Evolutionary conservation across 2,329 filamentous ascomycete species (phyloP).

Genomic region (Paracorniculantispora psalliotae): DNA sequence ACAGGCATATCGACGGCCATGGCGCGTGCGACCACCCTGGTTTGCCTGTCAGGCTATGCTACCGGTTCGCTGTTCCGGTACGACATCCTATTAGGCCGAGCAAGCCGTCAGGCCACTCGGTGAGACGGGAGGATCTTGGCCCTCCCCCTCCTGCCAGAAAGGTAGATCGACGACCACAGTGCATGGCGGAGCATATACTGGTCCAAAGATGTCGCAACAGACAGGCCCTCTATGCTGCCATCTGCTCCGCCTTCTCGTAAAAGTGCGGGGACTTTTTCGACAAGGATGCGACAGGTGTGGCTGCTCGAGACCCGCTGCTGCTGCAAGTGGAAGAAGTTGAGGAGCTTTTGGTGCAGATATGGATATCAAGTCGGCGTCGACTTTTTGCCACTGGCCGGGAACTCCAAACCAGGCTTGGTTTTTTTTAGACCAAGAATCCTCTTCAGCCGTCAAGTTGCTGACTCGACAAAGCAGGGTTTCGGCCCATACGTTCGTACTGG

Average conservation of each 20-base stretch:
- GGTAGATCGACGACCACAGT: conserved; percentile 8
- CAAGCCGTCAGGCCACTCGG: background rate
- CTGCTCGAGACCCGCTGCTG: background rate
- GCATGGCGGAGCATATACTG: background rate
- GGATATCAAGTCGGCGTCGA: background rate
- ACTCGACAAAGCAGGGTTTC: background rate
- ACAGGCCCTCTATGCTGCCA: background rate
- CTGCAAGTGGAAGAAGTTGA: background rate
- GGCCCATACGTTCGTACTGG: background rate
- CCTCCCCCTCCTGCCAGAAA: background rate
- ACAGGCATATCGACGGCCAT: background rate
- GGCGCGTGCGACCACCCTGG: conserved; percentile 4
- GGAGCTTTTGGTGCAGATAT: background rate
- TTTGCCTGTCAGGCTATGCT: background rate
- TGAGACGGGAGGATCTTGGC: conserved; percentile 11
- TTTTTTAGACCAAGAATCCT: background rate
- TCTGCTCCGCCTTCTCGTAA: conserved; percentile 6
- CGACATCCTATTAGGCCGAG: background rate
- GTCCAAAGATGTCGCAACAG: background rate
- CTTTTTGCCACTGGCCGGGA: conserved; percentile 2
- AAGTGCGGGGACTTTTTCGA: background rate
- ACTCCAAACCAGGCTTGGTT: background rate
- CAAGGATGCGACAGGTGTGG: conserved; percentile 7
- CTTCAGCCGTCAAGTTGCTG: background rate
- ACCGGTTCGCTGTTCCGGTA: background rate